Evolutionary conservation across 164 flowering plant genomes (phyloP), one percentile per base, ranked within the genome.

Genomic region (Magnolia sinica): DNA sequence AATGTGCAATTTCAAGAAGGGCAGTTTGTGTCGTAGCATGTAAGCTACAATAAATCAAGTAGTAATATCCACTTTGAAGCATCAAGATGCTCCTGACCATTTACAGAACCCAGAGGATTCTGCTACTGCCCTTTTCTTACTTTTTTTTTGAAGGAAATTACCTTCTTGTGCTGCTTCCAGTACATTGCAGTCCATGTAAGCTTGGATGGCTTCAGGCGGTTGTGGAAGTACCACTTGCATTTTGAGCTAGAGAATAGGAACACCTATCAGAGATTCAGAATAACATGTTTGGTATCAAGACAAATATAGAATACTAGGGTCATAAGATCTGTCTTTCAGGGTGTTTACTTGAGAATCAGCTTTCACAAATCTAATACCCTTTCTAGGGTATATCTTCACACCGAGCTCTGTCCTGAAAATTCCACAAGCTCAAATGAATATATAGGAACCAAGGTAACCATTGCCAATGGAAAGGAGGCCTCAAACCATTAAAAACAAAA

Each of bases 221-320:
- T 92, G 88, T 91, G 95, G 86, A 92, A 92, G 82, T 92, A 91
- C 83, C 91, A 83, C 86, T 91, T 92, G 87, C 97, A 92, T 86
- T 92, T 91, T 7, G 93, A 92, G 72, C 91, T 92, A 23, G 87
- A 84, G 74, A 92, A 92, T 7, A 91, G 88, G 79, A 92, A 84
- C 14, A 84, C 86, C 84, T 84, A 16, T n/a, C 49, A 1, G 65
- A 72, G 37, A 65, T 20, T 23, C 13, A 22, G 10, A 65, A 20
- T 65, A 23, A 23, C 14, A 6, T n/a, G 3, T n/a, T 27, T 27
- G 20, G 13, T n/a, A 65, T 23, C 24, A 65, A 18, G 23, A 23
- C 24, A 55, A 20, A 66, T 20, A 24, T 10, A 20, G 2, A 66
- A 7, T 66, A 66, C 24, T 20, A n/a, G 31, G 69, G 24, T 66